Evolutionary conservation across 2,329 filamentous ascomycete species (phyloP), one percentile per base, ranked within the genome.

Genomic region (Ophidiomyces ophidiicola): DNA sequence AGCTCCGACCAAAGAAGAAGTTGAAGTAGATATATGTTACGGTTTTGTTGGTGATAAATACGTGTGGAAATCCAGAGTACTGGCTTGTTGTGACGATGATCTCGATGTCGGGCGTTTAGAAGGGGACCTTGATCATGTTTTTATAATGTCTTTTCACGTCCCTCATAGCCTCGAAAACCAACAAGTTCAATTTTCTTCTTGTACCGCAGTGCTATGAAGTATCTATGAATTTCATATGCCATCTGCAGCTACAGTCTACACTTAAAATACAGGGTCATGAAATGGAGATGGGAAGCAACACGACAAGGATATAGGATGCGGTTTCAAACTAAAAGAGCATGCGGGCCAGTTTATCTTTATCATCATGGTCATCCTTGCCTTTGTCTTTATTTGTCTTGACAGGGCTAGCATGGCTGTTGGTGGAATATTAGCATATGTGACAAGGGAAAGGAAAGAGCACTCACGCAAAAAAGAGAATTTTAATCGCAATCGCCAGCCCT

Each of bases 1-100:
- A 98, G 80, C 84, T 98, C 67, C 85, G 90, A 72, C 90, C 90
- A 70, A 98, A 98, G 88, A 98, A 98, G 87, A 98, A 98, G 88
- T 79, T 94, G 67, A 94, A 94, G 74, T 88, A 81, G 42, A 45
- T 36, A 19, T 8, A 25, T 38, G 31, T 42, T 25, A 34, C 30
- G 37, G 38, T 35, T 39, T 34, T 39, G 30, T 20, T 35, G 25
- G 6, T 20, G 19, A 31, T 34, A 29, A 18, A 32, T 35, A 33
- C 32, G n/a, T 36, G 31, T 36, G 42, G 42, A 40, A 39, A 37
- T 36, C 18, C 38, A 32, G 32, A 33, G 25, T 18, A 25, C 34
- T 36, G 38, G 23, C 41, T 39, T 43, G 42, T 38, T 39, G 39
- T 39, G 35, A 44, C 42, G 38, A 44, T 36, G 39, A 30, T n/a